Evolutionary conservation across 2,329 filamentous ascomycete species (phyloP).

Genomic region (Colletotrichum coccodes): DNA sequence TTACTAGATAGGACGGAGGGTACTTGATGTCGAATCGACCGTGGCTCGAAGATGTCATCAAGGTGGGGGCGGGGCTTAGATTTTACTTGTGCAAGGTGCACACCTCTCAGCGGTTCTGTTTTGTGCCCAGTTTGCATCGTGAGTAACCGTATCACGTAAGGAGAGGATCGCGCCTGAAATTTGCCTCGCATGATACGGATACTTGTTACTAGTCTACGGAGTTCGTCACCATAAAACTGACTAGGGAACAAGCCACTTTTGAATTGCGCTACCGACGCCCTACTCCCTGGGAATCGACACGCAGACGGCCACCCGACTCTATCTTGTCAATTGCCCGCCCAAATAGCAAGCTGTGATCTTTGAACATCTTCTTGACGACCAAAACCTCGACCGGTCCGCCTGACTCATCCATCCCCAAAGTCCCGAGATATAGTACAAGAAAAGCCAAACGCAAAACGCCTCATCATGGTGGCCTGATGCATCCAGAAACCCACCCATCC

Average conservation of each 20-base stretch:
- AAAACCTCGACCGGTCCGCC: constrained; percentile 5
- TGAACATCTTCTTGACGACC: constrained; percentile 2
- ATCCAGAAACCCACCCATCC: background rate
- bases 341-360: constrained; percentile 5
- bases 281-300: constrained; percentile 23
- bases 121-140: too few relatives aligned
- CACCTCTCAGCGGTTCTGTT: background rate
- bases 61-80: constrained; percentile 29
- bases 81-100: constrained; percentile 6
- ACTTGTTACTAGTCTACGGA: background rate
- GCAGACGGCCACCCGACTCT: constrained; percentile 24
- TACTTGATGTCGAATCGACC: constrained; percentile 7
- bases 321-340: constrained; percentile 26
- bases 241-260: constrained; percentile 28
- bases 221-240: background rate
- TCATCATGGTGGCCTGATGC: constrained; percentile 16
- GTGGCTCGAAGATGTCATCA: constrained; percentile 21
- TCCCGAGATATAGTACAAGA: constrained; percentile 32
- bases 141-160: background rate
- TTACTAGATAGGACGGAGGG: background rate
- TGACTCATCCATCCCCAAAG: constrained; percentile 25
- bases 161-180: background rate
- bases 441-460: constrained; percentile 29
- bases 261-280: constrained; percentile 22
- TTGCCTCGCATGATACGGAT: background rate